Conservation (phyloP, 2,329 filamentous ascomycete species). For the Fusarium sp. region DNA sequence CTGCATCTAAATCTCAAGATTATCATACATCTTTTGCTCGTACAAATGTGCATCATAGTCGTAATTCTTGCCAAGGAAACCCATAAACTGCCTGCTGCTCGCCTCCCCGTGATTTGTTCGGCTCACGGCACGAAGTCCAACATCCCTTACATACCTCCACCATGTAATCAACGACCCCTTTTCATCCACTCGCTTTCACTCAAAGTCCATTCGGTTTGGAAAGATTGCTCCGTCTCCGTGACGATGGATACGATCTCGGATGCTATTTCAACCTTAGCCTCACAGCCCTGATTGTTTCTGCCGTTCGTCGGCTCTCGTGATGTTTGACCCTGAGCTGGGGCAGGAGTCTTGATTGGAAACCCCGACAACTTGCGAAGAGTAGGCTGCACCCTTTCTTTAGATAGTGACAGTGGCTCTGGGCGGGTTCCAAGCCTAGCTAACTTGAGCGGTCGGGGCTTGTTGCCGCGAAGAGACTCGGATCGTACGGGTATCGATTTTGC, state of each 20-base stretch:
- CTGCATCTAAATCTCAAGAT: not conserved
- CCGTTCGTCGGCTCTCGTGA: not conserved
- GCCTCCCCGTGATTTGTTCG: not conserved
- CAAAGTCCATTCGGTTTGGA: constrained; percentile 21
- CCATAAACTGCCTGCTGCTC: not conserved
- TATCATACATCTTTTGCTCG: not conserved
- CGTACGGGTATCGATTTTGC: constrained; percentile 10
- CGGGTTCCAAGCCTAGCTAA: not conserved
- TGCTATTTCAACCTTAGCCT: not conserved
- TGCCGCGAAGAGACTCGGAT: constrained; percentile 12
- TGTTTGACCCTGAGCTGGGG: not conserved
- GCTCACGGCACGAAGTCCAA: not conserved
- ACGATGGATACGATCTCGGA: not conserved
- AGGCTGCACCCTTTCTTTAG: not conserved
- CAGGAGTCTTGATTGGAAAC: not conserved
- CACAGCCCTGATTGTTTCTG: not conserved
- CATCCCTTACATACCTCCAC: not conserved
- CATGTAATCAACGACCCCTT: not conserved
- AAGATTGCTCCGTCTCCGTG: constrained; percentile 14
- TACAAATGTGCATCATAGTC: not conserved
- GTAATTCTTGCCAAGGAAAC: not conserved
- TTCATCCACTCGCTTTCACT: constrained; percentile 35
- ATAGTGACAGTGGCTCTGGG: not conserved
- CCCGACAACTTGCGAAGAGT: not conserved
- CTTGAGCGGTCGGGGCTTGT: not conserved